Conservation (phyloP, 306 rosid species). For the Lathyrus sativus region DNA sequence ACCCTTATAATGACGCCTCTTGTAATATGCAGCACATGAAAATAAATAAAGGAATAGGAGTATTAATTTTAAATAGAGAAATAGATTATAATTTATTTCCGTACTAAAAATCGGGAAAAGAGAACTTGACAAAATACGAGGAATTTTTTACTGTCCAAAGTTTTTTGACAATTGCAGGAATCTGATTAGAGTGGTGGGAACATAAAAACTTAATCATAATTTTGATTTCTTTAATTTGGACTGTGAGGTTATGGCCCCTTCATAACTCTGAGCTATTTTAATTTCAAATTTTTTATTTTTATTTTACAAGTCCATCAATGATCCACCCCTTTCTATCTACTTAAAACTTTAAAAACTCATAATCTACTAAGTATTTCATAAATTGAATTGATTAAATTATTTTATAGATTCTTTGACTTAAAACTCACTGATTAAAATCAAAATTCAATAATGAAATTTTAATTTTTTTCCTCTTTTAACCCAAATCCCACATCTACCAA, state of each 20-base stretch:
- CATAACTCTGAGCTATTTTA: not conserved
- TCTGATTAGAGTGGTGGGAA: conserved; percentile 11
- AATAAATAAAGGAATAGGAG: not conserved
- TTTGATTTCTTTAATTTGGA: conserved; percentile 8
- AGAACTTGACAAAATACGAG: conserved; percentile 3
- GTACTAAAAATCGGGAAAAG: conserved; percentile 1
- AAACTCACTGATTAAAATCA: not conserved
- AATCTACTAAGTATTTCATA: not conserved
- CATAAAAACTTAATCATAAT: not conserved
- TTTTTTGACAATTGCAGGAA: conserved; percentile 15
- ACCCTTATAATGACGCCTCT: conserved; percentile 24
- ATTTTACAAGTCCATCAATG: not conserved
- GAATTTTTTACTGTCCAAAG: conserved; percentile 9
- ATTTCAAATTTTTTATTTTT: not conserved
- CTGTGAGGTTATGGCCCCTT: not conserved
- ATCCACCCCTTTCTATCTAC: not conserved
- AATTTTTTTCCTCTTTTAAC: not conserved
- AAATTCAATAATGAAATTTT: not conserved
- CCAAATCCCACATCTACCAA: not conserved
- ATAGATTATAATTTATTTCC: conserved; percentile 17
- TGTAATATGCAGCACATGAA: not conserved
- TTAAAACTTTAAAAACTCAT: not conserved
- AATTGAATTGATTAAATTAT: not conserved
- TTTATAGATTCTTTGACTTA: not conserved
- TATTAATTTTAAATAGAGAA: conserved; percentile 21